Evolutionary conservation across 441 rosid species (phyloP), one percentile per base, ranked within the genome.

Genomic region (Cnidoscolus chayamansa): DNA sequence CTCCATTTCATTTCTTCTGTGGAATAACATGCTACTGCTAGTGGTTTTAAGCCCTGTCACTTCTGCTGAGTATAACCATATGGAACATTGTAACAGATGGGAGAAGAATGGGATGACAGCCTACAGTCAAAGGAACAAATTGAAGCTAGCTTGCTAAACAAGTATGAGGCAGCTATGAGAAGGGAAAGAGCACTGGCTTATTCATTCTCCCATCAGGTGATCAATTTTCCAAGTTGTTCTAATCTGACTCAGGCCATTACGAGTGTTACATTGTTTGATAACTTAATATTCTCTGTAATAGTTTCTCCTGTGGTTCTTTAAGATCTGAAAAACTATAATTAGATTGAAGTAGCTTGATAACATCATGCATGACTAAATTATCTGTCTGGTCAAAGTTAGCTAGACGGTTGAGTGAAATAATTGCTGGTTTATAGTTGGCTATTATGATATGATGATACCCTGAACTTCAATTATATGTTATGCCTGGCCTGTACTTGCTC

Each of bases 161-260:
- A 78, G 78, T 92, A 89, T 71, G 90, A 88, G 78, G 98, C 97
- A 47, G 87, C 98, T 16, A 73, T 87, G 89, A 89, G 95, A 87
- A 84, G 99, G 80, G 99, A 95, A 78, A 84, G 88, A 72, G 96
- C 99, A 20, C 82, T 93, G 83, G 97, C 98, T 72, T 95, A 93
- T 65, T 83, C 99, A 49, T 89, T 83, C 79, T 85, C 94, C 71
- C 97, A 90, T 83, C 99, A 95, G 97, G 99, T 93, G 74, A 49
- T 19, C 40, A 53, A 35, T 77, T 72, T 57, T 63, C 74, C 47
- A 9, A 47, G 7, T 15, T 55, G 25, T 48, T 68, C 67, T 35
- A 48, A 35, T 10, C 20, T 66, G 47, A 10, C 15, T 48, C 62
- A 19, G 51, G 48, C 4, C 66, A 59, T 10, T 67, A 68, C 43